Percentiles rank a stretch among this genome's conserved stretches.
phyloP scores from a whole-genome alignment of 2,329 filamentous ascomycete species.

The Nemania sp. region DNA sequence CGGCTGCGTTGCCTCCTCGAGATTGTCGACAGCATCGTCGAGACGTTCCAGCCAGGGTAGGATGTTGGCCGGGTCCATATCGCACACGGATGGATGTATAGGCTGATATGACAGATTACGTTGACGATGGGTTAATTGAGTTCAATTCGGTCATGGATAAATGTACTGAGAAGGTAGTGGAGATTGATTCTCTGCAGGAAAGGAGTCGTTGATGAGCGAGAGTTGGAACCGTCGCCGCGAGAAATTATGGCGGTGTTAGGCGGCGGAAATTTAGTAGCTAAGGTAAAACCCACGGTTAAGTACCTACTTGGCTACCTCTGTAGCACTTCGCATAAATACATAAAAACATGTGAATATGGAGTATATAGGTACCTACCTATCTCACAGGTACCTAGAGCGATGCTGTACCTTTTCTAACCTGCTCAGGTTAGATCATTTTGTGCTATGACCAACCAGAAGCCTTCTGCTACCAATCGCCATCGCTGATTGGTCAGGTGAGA shows the following conservation, averaged over 20 bases:
- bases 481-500: too few relatives aligned
- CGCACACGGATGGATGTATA: neutral
- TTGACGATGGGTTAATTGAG: too few relatives aligned
- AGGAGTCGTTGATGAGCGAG: too few relatives aligned
- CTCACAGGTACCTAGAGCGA: too few relatives aligned
- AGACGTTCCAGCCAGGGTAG: slow-evolving; percentile 73
- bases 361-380: neutral
- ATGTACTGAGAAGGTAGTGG: neutral
- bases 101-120: neutral
- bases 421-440: too few relatives aligned
- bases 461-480: too few relatives aligned
- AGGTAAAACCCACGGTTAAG: neutral
- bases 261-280: slow-evolving; percentile 35
- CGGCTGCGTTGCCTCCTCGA: slow-evolving; percentile 76
- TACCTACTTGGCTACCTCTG: too few relatives aligned
- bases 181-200: too few relatives aligned
- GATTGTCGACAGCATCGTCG: slow-evolving; percentile 76
- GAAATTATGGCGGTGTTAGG: slow-evolving; percentile 36
- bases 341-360: too few relatives aligned
- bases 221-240: neutral
- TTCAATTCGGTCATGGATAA: neutral
- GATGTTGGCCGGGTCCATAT: slow-evolving; percentile 60
- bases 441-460: too few relatives aligned
- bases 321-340: too few relatives aligned
- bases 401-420: too few relatives aligned